phyloP scores from a whole-genome alignment of 441 rosid genomes.

The Populus trichocarpa region DNA sequence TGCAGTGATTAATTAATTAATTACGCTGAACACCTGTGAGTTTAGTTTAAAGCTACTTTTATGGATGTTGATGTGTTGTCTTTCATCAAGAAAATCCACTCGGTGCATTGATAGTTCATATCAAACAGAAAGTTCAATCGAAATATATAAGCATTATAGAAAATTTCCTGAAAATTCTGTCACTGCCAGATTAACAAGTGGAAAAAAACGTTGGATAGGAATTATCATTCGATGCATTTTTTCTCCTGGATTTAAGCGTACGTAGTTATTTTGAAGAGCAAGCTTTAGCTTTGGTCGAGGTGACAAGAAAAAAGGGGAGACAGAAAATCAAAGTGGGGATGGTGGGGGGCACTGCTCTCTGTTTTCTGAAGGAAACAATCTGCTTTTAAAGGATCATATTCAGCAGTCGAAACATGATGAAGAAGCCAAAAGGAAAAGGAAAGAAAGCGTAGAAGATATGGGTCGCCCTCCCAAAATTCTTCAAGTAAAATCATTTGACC shows the following conservation, averaged over 20 bases:
- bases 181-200: background rate
- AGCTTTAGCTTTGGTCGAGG: background rate
- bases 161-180: background rate
- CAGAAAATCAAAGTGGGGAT: slow-evolving; percentile 24
- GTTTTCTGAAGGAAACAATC: slow-evolving; percentile 8
- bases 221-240: background rate
- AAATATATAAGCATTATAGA: background rate
- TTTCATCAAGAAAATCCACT: background rate
- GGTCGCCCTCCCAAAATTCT: slow-evolving; percentile 4
- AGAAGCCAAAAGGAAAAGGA: slow-evolving; percentile 2
- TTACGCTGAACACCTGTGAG: background rate
- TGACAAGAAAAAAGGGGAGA: slow-evolving; percentile 2
- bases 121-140: background rate
- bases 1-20: background rate
- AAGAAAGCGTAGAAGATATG: background rate
- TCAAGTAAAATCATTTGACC: slow-evolving; percentile 10
- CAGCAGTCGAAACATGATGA: background rate
- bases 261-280: background rate
- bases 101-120: background rate
- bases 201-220: background rate
- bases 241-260: background rate
- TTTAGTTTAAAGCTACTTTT: background rate
- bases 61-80: background rate
- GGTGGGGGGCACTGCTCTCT: background rate
- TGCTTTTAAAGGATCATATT: background rate